These are phyloP conservation scores for Vicia sativa DNA, from an alignment of 306 rosid species.

Conservation along the genomic window DNA sequence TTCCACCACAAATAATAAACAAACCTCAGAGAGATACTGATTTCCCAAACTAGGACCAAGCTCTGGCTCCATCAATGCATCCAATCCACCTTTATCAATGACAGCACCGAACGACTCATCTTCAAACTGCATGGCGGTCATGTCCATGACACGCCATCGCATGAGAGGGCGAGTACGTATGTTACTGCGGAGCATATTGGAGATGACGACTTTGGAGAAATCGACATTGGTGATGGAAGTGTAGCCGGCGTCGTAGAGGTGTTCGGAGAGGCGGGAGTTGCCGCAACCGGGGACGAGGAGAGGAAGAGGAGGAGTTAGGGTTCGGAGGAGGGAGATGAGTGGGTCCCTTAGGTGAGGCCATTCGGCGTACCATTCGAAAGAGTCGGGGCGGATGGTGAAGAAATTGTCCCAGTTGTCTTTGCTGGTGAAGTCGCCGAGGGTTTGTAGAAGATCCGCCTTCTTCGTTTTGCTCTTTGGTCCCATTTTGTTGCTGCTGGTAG, in stretches of 20 bases:
- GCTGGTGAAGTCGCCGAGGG: conserved; percentile 89
- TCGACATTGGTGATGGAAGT: conserved; percentile 69
- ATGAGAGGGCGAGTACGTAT: conserved; percentile 76
- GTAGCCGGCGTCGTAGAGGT: conserved; percentile 81
- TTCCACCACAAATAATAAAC: background rate
- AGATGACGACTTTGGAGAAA: conserved; percentile 86
- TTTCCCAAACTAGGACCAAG: conserved; percentile 78
- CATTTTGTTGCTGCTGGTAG: conserved; percentile 22
- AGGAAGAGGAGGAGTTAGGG: conserved; percentile 29
- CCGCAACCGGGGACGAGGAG: conserved; percentile 91
- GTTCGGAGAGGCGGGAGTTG: conserved; percentile 85
- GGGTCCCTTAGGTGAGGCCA: conserved; percentile 68
- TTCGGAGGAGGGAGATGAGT: conserved; percentile 56
- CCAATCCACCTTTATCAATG: conserved; percentile 94
- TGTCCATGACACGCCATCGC: conserved; percentile 99
- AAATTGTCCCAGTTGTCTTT: conserved; percentile 95
- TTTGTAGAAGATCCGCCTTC: conserved; percentile 56
- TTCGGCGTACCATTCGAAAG: conserved; percentile 96
- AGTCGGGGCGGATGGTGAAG: conserved; percentile 77
- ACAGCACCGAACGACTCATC: conserved; percentile 61
- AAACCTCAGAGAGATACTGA: conserved; percentile 79
- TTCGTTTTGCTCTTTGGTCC: conserved; percentile 32
- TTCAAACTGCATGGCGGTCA: conserved; percentile 83
- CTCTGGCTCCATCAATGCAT: conserved; percentile 96
- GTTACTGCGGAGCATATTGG: conserved; percentile 91